Evolutionary conservation across 306 rosid species (phyloP).

Genomic region (Castanea mollissima): DNA sequence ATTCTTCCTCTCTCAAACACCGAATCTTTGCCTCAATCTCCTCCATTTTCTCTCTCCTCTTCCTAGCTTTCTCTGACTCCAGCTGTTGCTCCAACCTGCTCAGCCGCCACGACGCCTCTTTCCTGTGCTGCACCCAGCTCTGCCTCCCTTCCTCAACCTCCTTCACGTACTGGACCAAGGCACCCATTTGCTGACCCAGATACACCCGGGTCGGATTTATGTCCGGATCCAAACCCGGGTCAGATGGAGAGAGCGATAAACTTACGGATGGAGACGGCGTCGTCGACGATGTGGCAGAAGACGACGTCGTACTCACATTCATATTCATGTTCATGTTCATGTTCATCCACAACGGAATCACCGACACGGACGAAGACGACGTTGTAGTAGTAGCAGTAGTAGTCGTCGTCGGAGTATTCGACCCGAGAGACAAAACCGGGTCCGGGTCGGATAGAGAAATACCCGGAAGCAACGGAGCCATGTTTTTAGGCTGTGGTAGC

Average conservation of each 20-base stretch:
- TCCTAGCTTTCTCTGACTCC: slow-evolving; percentile 47
- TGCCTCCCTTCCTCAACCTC: slow-evolving; percentile 48
- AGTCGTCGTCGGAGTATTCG: slow-evolving; percentile 1
- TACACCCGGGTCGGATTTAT: slow-evolving; percentile 7
- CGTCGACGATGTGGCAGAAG: slow-evolving; percentile 26
- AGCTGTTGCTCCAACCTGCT: slow-evolving; percentile 52
- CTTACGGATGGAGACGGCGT: slow-evolving; percentile 44
- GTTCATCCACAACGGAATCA: slow-evolving; percentile 44
- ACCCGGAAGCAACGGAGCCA: background rate
- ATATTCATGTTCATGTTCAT: slow-evolving; percentile 22
- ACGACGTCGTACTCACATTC: slow-evolving; percentile 14
- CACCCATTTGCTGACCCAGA: slow-evolving; percentile 22
- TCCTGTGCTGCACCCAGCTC: slow-evolving; percentile 41
- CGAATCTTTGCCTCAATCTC: slow-evolving; percentile 36
- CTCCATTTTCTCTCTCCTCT: slow-evolving; percentile 42
- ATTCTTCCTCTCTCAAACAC: slow-evolving; percentile 38
- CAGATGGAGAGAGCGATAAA: slow-evolving; percentile 38
- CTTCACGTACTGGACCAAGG: slow-evolving; percentile 23
- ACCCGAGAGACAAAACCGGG: slow-evolving; percentile 36
- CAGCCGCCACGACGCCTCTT: slow-evolving; percentile 50
- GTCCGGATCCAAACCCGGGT: slow-evolving; percentile 28
- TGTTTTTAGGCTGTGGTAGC: slow-evolving; percentile 20
- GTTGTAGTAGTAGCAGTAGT: slow-evolving; percentile 5
- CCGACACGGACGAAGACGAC: background rate
- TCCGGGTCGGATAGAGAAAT: slow-evolving; percentile 24